Conservation (phyloP, 2,329 filamentous ascomycete genomes). For the Sordariomycetes sp. region DNA sequence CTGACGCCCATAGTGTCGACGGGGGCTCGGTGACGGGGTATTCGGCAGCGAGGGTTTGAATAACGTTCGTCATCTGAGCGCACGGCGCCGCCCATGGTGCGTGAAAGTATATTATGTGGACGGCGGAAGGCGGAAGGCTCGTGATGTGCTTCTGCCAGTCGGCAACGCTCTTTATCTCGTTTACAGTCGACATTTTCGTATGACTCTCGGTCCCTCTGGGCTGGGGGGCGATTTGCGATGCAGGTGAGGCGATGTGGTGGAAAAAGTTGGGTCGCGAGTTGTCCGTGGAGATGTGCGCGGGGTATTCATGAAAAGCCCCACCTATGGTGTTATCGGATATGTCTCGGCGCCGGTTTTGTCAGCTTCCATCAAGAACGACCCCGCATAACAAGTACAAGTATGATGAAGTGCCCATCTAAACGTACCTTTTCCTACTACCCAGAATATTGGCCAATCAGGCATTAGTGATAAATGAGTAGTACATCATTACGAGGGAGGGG, state of each 20-base stretch:
- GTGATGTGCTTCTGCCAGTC: slow-evolving; percentile 60
- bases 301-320: neutral
- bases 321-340: neutral
- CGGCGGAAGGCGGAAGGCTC: slow-evolving; percentile 52
- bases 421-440: no score
- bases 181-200: slow-evolving; percentile 55
- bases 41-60: slow-evolving; percentile 73
- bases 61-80: slow-evolving; percentile 81
- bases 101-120: slow-evolving; percentile 87
- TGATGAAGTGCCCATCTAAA: neutral
- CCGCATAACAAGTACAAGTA: neutral
- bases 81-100: slow-evolving; percentile 95
- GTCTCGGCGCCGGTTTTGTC: neutral
- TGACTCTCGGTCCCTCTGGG: neutral
- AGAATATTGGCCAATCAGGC: no score
- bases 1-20: slow-evolving; percentile 67
- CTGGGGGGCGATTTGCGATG: neutral
- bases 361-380: neutral
- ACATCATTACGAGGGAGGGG: no score
- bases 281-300: neutral
- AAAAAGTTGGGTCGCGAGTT: neutral
- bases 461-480: no score
- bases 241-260: neutral
- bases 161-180: slow-evolving; percentile 60
- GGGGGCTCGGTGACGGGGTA: slow-evolving; percentile 58